These are phyloP conservation scores for Aspergillus pseudoterreus DNA, from an alignment of 2,329 filamentous ascomycete genomes.

Conservation along the genomic window DNA sequence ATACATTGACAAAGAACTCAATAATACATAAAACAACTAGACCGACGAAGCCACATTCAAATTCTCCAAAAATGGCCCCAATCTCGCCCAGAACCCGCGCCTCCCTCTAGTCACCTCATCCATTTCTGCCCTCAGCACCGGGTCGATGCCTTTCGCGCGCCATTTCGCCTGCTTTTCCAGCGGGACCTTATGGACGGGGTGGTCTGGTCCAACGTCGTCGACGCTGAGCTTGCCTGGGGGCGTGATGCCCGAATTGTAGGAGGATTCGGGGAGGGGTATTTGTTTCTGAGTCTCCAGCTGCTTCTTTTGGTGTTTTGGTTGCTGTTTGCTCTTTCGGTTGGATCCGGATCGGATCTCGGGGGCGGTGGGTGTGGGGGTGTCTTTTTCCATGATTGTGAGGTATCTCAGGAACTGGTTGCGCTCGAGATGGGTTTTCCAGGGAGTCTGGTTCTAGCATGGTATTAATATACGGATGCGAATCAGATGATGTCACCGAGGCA, in stretches of 20 bases:
- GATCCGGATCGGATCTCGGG: background rate
- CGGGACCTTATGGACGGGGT: conserved; percentile 16
- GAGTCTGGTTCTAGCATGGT: too few species aligned
- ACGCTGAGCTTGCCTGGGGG: background rate
- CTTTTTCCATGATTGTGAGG: too few species aligned
- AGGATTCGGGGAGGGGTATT: background rate
- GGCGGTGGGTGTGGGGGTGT: too few species aligned
- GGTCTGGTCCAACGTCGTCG: background rate
- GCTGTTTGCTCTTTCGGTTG: background rate
- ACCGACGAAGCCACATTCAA: too few species aligned
- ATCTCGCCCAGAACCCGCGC: conserved; percentile 19
- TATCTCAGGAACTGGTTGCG: too few species aligned
- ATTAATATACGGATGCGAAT: too few species aligned
- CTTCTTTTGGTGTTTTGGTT: background rate
- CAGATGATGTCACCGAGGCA: too few species aligned
- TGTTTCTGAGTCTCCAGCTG: background rate
- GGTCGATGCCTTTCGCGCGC: conserved; percentile 47
- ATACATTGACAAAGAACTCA: too few species aligned
- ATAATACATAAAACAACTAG: too few species aligned
- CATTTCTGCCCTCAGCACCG: conserved; percentile 46
- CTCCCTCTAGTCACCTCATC: conserved; percentile 41
- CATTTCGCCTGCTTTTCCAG: conserved; percentile 42
- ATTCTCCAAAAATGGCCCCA: background rate
- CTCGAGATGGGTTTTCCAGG: too few species aligned
- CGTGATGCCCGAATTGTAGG: background rate